phyloP scores from a whole-genome alignment of 768 basidiomycete genomes.

The Suillus variegatus region DNA sequence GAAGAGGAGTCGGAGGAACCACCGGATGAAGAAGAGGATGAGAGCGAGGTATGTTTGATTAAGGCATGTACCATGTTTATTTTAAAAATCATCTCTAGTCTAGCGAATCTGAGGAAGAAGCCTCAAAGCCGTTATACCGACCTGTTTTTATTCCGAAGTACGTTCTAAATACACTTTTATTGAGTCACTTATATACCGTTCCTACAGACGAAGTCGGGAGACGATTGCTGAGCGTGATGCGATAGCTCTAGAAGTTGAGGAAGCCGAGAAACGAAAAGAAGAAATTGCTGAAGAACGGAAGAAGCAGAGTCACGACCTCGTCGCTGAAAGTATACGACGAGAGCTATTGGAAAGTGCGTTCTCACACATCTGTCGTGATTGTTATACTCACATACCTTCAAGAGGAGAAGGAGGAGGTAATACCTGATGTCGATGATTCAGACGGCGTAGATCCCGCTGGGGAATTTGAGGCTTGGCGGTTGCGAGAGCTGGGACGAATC shows the following conservation, averaged over 20 bases:
- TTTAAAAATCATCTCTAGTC: conserved; percentile 48
- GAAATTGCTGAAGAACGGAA: conserved; percentile 79
- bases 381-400: neutral
- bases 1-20: conserved; percentile 47
- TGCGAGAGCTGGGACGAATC: conserved; percentile 91
- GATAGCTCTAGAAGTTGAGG: conserved; percentile 74
- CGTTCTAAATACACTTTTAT: conserved; percentile 25
- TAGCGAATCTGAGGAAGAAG: conserved; percentile 83
- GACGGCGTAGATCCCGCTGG: conserved; percentile 86
- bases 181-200: conserved; percentile 7
- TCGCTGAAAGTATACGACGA: conserved; percentile 90
- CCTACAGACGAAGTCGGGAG: conserved; percentile 64
- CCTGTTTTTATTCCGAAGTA: conserved; percentile 97
- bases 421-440: conserved; percentile 92
- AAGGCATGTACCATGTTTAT: conserved; percentile 8
- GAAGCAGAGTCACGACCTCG: conserved; percentile 88
- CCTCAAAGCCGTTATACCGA: conserved; percentile 75
- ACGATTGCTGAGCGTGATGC: conserved; percentile 73
- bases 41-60: conserved; percentile 42
- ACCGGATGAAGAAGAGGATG: conserved; percentile 34
- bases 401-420: conserved; percentile 88
- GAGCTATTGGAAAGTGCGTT: conserved; percentile 89
- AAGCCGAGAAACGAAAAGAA: conserved; percentile 66
- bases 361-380: conserved; percentile 1
- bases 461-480: conserved; percentile 96